Evolutionary conservation across 2,329 filamentous ascomycete species (phyloP).

Genomic region (Diplodia sapinea): DNA sequence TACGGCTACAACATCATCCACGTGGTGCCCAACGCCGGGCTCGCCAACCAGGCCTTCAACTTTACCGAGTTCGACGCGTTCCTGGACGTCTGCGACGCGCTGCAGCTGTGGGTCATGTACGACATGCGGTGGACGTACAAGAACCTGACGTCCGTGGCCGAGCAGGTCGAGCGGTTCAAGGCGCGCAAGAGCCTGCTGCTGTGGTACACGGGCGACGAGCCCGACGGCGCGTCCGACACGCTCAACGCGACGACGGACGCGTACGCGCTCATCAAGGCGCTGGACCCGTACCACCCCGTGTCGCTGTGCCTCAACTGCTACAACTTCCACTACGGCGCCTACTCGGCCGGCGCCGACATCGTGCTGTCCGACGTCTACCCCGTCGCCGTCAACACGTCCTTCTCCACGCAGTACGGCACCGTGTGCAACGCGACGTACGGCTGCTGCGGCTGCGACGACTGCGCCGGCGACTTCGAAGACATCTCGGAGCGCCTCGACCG

Average conservation of each 20-base stretch:
- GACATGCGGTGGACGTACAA: conserved; percentile 53
- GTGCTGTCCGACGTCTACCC: conserved; percentile 67
- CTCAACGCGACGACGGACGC: conserved; percentile 55
- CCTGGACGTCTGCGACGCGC: conserved; percentile 52
- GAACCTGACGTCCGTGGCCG: conserved; percentile 46
- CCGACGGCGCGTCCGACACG: conserved; percentile 63
- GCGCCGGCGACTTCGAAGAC: conserved; percentile 59
- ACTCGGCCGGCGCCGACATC: conserved; percentile 62
- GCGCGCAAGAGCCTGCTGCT: conserved; percentile 48
- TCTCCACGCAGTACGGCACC: conserved; percentile 61
- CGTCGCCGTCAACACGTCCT: conserved; percentile 62
- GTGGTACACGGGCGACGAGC: conserved; percentile 60
- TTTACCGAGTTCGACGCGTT: conserved; percentile 48
- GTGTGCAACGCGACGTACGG: conserved; percentile 65
- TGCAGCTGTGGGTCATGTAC: conserved; percentile 57
- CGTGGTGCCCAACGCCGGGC: conserved; percentile 47
- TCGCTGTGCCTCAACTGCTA: conserved; percentile 66
- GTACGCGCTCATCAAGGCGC: conserved; percentile 53
- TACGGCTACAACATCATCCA: conserved; percentile 57
- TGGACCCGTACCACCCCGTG: conserved; percentile 68
- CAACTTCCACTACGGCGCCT: conserved; percentile 65
- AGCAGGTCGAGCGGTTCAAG: conserved; percentile 48
- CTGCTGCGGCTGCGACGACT: conserved; percentile 69
- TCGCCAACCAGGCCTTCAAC: conserved; percentile 49
- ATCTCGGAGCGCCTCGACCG: conserved; percentile 54